Evolutionary conservation across 495 filamentous ascomycete genomes (phyloP), one percentile per base, ranked within the genome.

Genomic region (Tuber melanosporum): DNA sequence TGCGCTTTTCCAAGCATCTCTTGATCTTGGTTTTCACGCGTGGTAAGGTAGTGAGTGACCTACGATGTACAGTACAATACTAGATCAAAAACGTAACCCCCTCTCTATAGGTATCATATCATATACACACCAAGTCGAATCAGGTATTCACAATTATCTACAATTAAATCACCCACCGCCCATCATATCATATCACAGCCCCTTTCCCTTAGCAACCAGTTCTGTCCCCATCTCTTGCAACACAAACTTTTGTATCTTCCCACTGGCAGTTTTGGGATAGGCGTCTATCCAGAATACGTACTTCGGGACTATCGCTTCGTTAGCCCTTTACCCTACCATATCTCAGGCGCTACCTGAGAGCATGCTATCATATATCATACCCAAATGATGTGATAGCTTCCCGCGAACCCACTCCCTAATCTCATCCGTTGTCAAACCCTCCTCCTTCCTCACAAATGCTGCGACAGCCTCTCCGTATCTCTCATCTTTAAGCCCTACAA

Each of bases 211-310:
- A 7, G 14, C 14, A 66, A 74, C 71, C 10, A 80, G 46, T 12
- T 74, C 15, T n/a, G 41, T 66, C 3, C 91, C 92, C 80, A 86
- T 84, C 52, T 94, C 91, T 83, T 88, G 89, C 81, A 99, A 85
- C 84, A 92, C 96, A 85, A 92, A 98, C 85, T 97, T 98, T 86
- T 97, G 93, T 66, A 99, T 95, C 88, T 99, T 99, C 45, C 95
- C 95, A 83, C 93, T 97, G 32, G 93, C 92, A 36, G 95, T 99
- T 87, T 97, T 98, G 12, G 95, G 95, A 81, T 92, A 95, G 14
- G 89, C 87, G 0, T 90, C 88, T 2, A 92, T 86, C 87, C 92
- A 97, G 84, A 97, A 98, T 46, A 98, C 90, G 84, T 96, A 89
- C 84, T 94, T 97, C 0, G 95, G 95, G 73, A 93, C 93, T 88